Conservation (phyloP, 2,329 filamentous ascomycete genomes). For the Hymenoscyphus repandus region DNA sequence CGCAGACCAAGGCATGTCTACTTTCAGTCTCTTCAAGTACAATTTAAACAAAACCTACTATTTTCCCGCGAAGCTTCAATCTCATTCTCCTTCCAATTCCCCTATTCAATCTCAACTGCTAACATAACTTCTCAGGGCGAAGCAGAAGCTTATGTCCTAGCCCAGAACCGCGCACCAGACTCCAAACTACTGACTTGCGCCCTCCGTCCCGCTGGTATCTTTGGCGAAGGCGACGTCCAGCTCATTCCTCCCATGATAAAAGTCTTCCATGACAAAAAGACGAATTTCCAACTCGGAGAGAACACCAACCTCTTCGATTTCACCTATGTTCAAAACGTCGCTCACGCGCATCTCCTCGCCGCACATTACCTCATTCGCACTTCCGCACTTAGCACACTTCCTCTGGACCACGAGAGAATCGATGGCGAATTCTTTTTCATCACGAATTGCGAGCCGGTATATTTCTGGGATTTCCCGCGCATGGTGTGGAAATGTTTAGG, state of each 20-base stretch:
- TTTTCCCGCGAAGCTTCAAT: too few species aligned
- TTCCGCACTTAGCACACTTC: constrained; percentile 39
- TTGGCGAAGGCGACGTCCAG: constrained; percentile 83
- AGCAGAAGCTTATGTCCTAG: constrained; percentile 75
- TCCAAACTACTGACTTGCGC: constrained; percentile 65
- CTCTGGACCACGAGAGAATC: constrained; percentile 67
- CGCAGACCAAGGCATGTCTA: constrained; percentile 64
- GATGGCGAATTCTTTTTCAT: constrained; percentile 88
- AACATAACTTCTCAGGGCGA: constrained; percentile 45
- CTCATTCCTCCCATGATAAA: constrained; percentile 68
- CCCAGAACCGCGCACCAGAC: constrained; percentile 60
- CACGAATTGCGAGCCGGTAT: constrained; percentile 82
- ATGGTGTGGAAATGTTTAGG: constrained; percentile 67
- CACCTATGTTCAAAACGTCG: constrained; percentile 64
- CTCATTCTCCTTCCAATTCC: too few species aligned
- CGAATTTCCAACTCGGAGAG: constrained; percentile 76
- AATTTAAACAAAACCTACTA: background rate
- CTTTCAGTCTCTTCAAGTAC: background rate
- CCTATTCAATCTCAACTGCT: background rate
- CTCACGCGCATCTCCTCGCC: constrained; percentile 79
- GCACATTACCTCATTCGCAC: constrained; percentile 44
- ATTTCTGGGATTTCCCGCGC: constrained; percentile 85
- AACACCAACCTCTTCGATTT: constrained; percentile 67
- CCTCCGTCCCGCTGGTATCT: constrained; percentile 82
- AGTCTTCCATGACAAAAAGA: constrained; percentile 62